Conservation (phyloP, 139 green algal species). For the Chara braunii region DNA sequence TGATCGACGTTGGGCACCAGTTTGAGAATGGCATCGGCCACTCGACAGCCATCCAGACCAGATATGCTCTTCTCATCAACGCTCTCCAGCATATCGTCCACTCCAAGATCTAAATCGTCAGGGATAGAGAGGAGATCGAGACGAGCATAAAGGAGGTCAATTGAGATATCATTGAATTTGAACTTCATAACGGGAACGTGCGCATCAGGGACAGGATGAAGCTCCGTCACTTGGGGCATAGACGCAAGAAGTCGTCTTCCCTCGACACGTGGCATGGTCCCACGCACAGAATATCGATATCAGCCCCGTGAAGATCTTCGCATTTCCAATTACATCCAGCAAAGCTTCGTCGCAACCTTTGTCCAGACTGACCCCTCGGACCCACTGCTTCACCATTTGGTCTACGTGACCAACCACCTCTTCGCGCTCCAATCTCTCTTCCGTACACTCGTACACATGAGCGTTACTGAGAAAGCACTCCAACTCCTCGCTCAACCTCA, state of each 20-base stretch:
- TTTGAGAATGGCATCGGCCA: slow-evolving; percentile 69
- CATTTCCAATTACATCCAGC: slow-evolving; percentile 63
- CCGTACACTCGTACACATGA: too few species aligned
- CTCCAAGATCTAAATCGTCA: slow-evolving; percentile 49
- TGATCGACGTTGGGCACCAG: slow-evolving; percentile 48
- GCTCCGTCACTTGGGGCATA: slow-evolving; percentile 60
- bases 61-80: slow-evolving; percentile 77
- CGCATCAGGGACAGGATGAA: slow-evolving; percentile 72
- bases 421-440: too few species aligned
- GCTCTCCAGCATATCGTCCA: slow-evolving; percentile 66
- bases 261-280: slow-evolving; percentile 60
- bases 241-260: too few species aligned
- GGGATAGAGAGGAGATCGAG: slow-evolving; percentile 56
- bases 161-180: slow-evolving; percentile 76
- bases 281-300: slow-evolving; percentile 94
- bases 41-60: slow-evolving; percentile 79
- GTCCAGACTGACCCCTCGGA: slow-evolving; percentile 45
- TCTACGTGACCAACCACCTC: too few species aligned
- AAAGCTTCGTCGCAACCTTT: slow-evolving; percentile 44
- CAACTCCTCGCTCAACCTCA: too few species aligned
- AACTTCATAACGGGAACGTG: slow-evolving; percentile 95
- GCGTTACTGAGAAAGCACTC: too few species aligned
- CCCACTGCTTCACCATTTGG: slow-evolving; percentile 65
- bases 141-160: slow-evolving; percentile 87
- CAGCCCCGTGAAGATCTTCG: slow-evolving; percentile 83